A percentile compares a stretch with the other conserved stretches of the same genome.
These are phyloP conservation scores for Chlorella variabilis DNA, from an alignment of 163 green algal genomes.

Conservation along the genomic window DNA sequence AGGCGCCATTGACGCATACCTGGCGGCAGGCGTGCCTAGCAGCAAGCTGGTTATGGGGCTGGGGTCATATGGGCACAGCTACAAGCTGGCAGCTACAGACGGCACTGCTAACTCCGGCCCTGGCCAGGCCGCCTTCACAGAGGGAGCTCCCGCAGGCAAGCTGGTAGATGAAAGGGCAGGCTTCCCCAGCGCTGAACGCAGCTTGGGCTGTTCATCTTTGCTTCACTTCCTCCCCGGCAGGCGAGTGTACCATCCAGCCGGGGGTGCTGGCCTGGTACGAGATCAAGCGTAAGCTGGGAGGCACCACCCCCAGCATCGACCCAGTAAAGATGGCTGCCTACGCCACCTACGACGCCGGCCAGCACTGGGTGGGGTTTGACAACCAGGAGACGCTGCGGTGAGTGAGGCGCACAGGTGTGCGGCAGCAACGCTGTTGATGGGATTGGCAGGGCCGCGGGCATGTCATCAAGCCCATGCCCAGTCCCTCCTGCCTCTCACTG, in stretches of 20 bases:
- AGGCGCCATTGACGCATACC: neutral
- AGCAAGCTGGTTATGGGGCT: neutral
- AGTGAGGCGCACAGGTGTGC: no score
- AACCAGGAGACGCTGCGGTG: no score
- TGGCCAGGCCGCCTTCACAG: neutral
- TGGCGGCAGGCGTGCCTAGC: neutral
- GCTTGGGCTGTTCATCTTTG: no score
- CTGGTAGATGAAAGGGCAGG: no score
- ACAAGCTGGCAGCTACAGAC: neutral
- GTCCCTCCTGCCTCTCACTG: no score
- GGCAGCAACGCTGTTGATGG: no score
- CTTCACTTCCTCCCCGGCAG: neutral
- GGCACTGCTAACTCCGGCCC: neutral
- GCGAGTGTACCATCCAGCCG: neutral
- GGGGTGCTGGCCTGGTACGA: neutral
- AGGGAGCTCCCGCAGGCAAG: no score
- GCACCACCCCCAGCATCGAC: neutral
- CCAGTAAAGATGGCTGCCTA: neutral
- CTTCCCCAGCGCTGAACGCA: no score
- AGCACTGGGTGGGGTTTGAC: slow-evolving; percentile 4
- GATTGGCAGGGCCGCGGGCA: no score
- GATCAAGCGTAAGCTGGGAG: slow-evolving; percentile 1
- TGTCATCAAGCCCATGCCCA: no score
- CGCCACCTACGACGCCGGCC: neutral
- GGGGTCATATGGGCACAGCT: neutral